Percentiles rank a stretch among this genome's conserved stretches.
These are phyloP conservation scores for Albizia julibrissin DNA, from an alignment of 306 rosid species.

Conservation along the genomic window DNA sequence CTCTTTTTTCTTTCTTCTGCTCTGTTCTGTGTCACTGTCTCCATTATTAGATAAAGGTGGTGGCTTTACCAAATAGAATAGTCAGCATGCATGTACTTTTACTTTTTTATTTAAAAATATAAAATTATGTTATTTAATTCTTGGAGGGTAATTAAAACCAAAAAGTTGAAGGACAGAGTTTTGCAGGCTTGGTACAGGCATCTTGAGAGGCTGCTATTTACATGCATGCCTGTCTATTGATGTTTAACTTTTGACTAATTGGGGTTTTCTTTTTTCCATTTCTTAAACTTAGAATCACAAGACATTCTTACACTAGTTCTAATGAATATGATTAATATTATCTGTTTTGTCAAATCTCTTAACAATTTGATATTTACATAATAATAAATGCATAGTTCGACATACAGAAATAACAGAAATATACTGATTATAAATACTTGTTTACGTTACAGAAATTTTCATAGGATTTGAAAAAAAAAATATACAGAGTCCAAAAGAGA, in stretches of 20 bases:
- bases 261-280: background rate
- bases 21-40: conserved; percentile 23
- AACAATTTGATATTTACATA: too few relatives aligned
- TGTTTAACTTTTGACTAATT: conserved; percentile 43
- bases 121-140: background rate
- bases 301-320: background rate
- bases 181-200: conserved; percentile 19
- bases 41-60: conserved; percentile 39
- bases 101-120: background rate
- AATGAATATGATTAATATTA: background rate
- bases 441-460: too few relatives aligned
- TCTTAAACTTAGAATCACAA: conserved; percentile 19
- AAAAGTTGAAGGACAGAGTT: background rate
- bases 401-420: too few relatives aligned
- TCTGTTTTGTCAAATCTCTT: too few relatives aligned
- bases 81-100: conserved; percentile 25
- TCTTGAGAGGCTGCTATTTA: conserved; percentile 1
- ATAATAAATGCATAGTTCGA: too few relatives aligned
- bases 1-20: conserved; percentile 11
- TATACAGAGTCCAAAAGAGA: too few relatives aligned
- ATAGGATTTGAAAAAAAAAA: too few relatives aligned
- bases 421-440: too few relatives aligned
- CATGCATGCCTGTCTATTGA: conserved; percentile 34
- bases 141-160: conserved; percentile 23
- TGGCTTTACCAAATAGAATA: conserved; percentile 27